These are phyloP conservation scores for Posidonia australis DNA, from an alignment of 106 monocot genomes.

Conservation along the genomic window DNA sequence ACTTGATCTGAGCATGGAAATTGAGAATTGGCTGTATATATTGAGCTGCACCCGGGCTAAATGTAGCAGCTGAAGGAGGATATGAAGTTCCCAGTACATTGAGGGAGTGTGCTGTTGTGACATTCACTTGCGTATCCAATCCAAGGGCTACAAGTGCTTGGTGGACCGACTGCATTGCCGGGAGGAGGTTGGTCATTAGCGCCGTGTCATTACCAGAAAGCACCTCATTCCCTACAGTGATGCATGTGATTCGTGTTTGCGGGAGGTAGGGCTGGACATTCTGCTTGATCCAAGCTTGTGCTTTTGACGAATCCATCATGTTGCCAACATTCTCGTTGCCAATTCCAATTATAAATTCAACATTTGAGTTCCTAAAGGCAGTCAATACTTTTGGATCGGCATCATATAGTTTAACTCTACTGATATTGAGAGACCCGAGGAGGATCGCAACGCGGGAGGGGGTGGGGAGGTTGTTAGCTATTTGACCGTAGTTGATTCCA, in stretches of 20 bases:
- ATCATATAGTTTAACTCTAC: conserved; percentile 15
- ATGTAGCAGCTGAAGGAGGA: conserved; percentile 14
- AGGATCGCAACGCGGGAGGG: conserved; percentile 6
- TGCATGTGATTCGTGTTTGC: conserved; percentile 9
- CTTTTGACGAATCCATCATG: conserved; percentile 11
- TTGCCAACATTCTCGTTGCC: conserved; percentile 5
- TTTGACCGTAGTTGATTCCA: conserved; percentile 21
- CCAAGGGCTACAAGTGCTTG: conserved; percentile 11
- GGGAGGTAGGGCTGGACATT: conserved; percentile 13
- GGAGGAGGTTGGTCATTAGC: conserved; percentile 11
- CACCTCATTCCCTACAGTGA: conserved; percentile 17
- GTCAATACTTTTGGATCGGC: conserved; percentile 13
- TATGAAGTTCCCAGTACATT: conserved; percentile 11
- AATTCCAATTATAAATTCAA: conserved; percentile 14
- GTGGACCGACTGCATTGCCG: conserved; percentile 18
- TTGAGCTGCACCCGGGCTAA: conserved; percentile 5
- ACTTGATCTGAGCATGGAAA: conserved; percentile 14
- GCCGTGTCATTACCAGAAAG: conserved; percentile 12
- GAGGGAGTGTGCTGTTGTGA: conserved; percentile 24
- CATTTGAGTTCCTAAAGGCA: conserved; percentile 3
- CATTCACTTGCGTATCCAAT: conserved; percentile 5
- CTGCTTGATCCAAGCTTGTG: conserved; percentile 10
- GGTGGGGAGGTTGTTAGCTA: conserved; percentile 12
- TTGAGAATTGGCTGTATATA: conserved; percentile 17
- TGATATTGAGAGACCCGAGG: conserved; percentile 16